Evolutionary conservation across 176 grass and related monocot genomes (phyloP).

Genomic region (Aegilops speltoides): DNA sequence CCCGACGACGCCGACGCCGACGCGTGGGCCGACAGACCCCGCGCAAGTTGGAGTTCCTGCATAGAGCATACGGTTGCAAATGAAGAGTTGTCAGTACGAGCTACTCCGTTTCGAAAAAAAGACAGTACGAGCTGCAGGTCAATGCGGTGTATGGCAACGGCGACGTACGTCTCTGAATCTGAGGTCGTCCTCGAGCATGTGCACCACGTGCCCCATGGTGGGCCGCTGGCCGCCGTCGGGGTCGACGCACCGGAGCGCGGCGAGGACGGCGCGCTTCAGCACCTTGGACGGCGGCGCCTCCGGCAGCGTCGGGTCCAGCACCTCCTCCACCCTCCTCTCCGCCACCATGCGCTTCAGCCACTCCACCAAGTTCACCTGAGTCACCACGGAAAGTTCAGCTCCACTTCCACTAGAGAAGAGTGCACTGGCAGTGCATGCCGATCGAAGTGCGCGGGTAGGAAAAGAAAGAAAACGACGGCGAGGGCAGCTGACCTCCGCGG

Average conservation of each 20-base stretch:
- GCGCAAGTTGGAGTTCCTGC: constrained; percentile 69
- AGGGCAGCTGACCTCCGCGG: constrained; percentile 48
- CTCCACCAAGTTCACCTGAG: constrained; percentile 82
- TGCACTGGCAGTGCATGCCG: no score
- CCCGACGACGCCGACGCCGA: constrained; percentile 20
- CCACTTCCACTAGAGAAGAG: no score
- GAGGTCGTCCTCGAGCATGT: constrained; percentile 84
- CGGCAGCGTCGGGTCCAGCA: constrained; percentile 74
- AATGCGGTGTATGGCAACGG: no score
- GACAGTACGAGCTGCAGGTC: no score
- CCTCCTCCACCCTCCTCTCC: constrained; percentile 68
- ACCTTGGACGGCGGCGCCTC: constrained; percentile 62
- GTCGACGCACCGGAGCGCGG: constrained; percentile 87
- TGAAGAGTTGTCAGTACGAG: no score
- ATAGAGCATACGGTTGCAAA: no score
- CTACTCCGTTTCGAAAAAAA: no score
- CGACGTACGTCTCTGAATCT: constrained; percentile 53
- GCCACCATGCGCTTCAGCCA: constrained; percentile 93
- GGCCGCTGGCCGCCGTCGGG: constrained; percentile 65
- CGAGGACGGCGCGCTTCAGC: constrained; percentile 71
- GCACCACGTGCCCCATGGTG: constrained; percentile 80
- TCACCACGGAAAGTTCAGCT: not conserved
- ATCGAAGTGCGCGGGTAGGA: not conserved
- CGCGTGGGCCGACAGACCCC: constrained; percentile 40
- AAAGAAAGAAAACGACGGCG: not conserved